phyloP scores from a whole-genome alignment of 768 basidiomycete species.

The Lactarius quietus region DNA sequence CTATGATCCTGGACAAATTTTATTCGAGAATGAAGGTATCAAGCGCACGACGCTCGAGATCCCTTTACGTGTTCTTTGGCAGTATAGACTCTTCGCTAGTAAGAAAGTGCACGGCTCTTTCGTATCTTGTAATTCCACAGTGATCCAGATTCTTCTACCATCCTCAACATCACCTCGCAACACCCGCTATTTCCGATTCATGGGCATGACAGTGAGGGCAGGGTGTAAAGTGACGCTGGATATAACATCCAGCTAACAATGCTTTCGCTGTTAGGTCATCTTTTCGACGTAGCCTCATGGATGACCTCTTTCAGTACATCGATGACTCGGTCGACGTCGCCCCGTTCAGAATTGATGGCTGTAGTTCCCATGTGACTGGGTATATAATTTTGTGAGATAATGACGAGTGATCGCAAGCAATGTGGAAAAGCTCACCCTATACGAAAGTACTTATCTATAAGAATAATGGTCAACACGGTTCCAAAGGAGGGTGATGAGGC shows the following conservation, averaged over 20 bases:
- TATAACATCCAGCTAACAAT: background rate
- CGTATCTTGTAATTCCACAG: background rate
- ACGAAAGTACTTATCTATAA: slow-evolving; percentile 82
- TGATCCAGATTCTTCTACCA: background rate
- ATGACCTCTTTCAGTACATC: slow-evolving; percentile 59
- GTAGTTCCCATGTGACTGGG: slow-evolving; percentile 85
- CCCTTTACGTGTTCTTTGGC: background rate
- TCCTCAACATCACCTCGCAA: no score
- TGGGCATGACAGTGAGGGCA: background rate
- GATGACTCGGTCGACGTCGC: slow-evolving; percentile 73
- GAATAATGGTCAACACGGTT: slow-evolving; percentile 17
- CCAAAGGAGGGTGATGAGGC: slow-evolving; percentile 2
- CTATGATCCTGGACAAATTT: no score
- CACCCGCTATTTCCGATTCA: background rate
- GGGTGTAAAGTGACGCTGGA: no score
- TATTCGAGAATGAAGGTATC: no score
- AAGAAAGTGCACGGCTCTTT: background rate
- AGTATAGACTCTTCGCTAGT: background rate
- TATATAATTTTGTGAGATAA: slow-evolving; percentile 1
- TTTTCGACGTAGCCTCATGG: slow-evolving; percentile 34
- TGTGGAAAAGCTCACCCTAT: slow-evolving; percentile 52
- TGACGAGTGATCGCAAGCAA: slow-evolving; percentile 2
- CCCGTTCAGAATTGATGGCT: slow-evolving; percentile 65
- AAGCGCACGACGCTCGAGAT: no score
- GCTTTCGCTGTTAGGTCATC: background rate